Evolutionary conservation across 495 filamentous ascomycete species (phyloP), one percentile per base, ranked within the genome.

Genomic region (Lasiosphaeria ovina): DNA sequence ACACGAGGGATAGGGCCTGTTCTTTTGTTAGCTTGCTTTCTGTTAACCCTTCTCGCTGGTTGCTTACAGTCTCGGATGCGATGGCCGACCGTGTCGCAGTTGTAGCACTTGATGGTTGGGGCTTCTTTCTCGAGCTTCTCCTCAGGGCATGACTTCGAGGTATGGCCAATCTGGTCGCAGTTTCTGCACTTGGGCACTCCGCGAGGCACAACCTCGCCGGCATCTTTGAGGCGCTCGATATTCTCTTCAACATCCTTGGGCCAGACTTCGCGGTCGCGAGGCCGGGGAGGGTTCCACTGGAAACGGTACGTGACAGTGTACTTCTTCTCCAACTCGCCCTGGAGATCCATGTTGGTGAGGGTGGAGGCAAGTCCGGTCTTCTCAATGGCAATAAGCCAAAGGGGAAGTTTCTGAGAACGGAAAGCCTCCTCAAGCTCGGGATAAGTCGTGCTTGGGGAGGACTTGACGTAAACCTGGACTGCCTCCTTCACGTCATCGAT

Each of bases 361-460:
- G 86, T 87, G 14, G 78, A 66, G 0, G 78, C 70, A 6, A 87
- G 59, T 40, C 84, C 77, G 11, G 81, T 77, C 60, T 87, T 81
- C 83, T 90, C 87, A 59, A 89, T 72, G 17, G 88, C 92, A 66
- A 97, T 92, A 38, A 97, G 74, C 71, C 87, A 87, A 34, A 91
- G 67, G 3, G 77, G 77, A 60, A 91, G 77, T 0, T 79, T 71
- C 24, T 90, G 81, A 0, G 65, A 62, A 12, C 90, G 89, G 75
- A 98, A 88, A 3, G 85, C 83, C 31, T 76, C 73, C 75, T 97
- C 93, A 3, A 98, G 82, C 12, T 91, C 80, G 4, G 68, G 67
- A 62, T 90, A 92, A 1, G 83, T 90, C 3, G 82, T 81, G 2
- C 81, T 76, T 0, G 89, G 87, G 31, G 78, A 75, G 4, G 89